Conservation (phyloP, 2,329 filamentous ascomycete species). For the Xylaria polymorpha region DNA sequence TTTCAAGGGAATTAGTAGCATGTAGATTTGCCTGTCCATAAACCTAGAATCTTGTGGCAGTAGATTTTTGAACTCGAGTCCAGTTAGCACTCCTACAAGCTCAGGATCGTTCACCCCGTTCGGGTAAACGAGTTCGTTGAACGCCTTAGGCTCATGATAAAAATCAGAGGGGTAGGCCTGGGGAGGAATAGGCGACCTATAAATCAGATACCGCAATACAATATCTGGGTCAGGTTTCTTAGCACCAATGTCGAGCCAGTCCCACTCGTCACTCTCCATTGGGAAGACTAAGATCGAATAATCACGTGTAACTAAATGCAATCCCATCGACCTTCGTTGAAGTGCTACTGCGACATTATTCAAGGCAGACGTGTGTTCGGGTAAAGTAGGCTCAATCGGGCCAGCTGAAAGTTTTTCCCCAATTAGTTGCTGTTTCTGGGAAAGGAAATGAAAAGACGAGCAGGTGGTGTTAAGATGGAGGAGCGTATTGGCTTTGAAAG, state of each 20-base stretch:
- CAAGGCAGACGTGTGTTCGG: conserved; percentile 35
- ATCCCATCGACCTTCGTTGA: conserved; percentile 38
- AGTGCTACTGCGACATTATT: conserved; percentile 43
- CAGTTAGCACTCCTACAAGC: conserved; percentile 41
- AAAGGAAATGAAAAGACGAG: conserved; percentile 43
- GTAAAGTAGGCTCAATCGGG: conserved; percentile 35
- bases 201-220: conserved; percentile 45
- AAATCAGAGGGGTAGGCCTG: conserved; percentile 41
- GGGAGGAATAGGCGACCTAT: conserved; percentile 35
- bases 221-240: conserved; percentile 28
- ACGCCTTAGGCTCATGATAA: conserved; percentile 19
- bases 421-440: conserved; percentile 33
- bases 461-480: conserved; percentile 45
- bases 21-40: conserved; percentile 46
- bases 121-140: conserved; percentile 20
- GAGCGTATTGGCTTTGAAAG: conserved; percentile 42
- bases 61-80: conserved; percentile 41
- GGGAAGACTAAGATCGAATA: conserved; percentile 50
- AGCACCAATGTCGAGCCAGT: conserved; percentile 34
- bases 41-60: conserved; percentile 41
- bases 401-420: conserved; percentile 42
- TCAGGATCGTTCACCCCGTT: conserved; percentile 34
- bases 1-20: conserved; percentile 46
- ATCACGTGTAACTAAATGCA: conserved; percentile 44
- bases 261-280: conserved; percentile 42